A percentile compares a stretch with the other conserved stretches of the same genome.
Evolutionary conservation across 2,329 filamentous ascomycete genomes (phyloP).

Genomic region (Botrytis sinoallii): DNA sequence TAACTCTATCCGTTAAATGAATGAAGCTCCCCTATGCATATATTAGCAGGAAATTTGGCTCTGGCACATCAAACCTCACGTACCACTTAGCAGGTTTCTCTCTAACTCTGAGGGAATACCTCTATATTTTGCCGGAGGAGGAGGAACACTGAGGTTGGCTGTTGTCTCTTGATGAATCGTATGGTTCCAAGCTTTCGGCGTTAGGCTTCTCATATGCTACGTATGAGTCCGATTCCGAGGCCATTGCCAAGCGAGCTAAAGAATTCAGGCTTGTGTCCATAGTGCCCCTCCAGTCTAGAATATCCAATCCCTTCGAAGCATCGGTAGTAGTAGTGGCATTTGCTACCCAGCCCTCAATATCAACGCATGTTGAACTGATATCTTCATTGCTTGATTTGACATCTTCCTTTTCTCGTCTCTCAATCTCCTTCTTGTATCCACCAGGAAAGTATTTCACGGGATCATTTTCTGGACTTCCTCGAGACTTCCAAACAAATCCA

Average conservation of each 20-base stretch:
- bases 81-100: not conserved
- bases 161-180: not conserved
- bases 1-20: not conserved
- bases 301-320: not conserved
- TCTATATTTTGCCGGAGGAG: not conserved
- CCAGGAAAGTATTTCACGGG: slow-evolving; percentile 19
- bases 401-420: not conserved
- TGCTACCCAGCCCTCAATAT: slow-evolving; percentile 13
- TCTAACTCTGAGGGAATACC: not conserved
- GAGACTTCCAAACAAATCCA: slow-evolving; percentile 23
- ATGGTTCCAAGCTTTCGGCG: not conserved
- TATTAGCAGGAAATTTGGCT: not conserved
- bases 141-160: not conserved
- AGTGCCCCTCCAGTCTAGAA: not conserved
- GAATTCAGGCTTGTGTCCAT: not conserved
- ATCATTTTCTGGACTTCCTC: slow-evolving; percentile 21
- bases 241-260: slow-evolving; percentile 3
- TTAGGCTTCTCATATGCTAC: not conserved
- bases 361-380: not conserved
- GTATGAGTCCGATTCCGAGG: not conserved
- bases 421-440: slow-evolving; percentile 8
- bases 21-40: not conserved
- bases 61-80: not conserved
- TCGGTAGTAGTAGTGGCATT: slow-evolving; percentile 1
- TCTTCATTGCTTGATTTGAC: not conserved